These are phyloP conservation scores for Roridomyces roridus DNA, from an alignment of 768 basidiomycete species.

Conservation along the genomic window DNA sequence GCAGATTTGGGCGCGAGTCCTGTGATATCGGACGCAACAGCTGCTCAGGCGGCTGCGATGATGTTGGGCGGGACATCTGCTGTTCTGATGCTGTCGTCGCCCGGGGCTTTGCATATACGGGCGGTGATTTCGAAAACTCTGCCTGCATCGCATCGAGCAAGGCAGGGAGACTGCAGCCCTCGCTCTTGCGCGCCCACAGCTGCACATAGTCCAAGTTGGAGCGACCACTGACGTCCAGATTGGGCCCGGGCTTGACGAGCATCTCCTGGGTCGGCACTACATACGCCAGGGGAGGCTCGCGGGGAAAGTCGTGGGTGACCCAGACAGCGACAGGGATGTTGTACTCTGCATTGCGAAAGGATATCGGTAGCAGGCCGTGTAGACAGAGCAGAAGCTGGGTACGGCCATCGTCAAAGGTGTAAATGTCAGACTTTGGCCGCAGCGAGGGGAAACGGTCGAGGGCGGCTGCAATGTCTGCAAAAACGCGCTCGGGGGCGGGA, in stretches of 20 bases:
- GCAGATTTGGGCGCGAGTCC: conserved; percentile 22
- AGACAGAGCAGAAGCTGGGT: conserved; percentile 90
- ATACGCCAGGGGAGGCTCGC: conserved; percentile 82
- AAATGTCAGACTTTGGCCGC: conserved; percentile 81
- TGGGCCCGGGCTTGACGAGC: conserved; percentile 78
- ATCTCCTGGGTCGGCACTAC: conserved; percentile 93
- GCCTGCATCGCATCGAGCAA: conserved; percentile 81
- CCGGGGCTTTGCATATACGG: conserved; percentile 84
- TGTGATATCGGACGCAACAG: conserved; percentile 14
- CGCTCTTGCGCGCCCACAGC: conserved; percentile 83
- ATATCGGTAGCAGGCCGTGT: conserved; percentile 91
- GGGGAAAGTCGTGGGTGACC: conserved; percentile 86
- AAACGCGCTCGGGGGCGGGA: conserved; percentile 58
- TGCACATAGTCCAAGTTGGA: conserved; percentile 73
- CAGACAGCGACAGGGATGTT: conserved; percentile 94
- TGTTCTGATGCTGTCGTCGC: too few relatives aligned
- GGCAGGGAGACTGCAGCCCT: conserved; percentile 81
- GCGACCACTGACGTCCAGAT: conserved; percentile 82
- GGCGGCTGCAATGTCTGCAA: conserved; percentile 64
- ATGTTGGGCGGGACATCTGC: conserved; percentile 31
- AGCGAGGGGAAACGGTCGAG: conserved; percentile 62
- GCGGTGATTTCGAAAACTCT: conserved; percentile 85
- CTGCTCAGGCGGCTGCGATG: conserved; percentile 11
- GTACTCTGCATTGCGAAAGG: conserved; percentile 77
- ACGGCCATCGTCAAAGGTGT: conserved; percentile 94